Percentiles rank a stretch among this genome's conserved stretches.
Evolutionary conservation across 2,329 filamentous ascomycete genomes (phyloP).

Genomic region (Aureobasidium sp.): DNA sequence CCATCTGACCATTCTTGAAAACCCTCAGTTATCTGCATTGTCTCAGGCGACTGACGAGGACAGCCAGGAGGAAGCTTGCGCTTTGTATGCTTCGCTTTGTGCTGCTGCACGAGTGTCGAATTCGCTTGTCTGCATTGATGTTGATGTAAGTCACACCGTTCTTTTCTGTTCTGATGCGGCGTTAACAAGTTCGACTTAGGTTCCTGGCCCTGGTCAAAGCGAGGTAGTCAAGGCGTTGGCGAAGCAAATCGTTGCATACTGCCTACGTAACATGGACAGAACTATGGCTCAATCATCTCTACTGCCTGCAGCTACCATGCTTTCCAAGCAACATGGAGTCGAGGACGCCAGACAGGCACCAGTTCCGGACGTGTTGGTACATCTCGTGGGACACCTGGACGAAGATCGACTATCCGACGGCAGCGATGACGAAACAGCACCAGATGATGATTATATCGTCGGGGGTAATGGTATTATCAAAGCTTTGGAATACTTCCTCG

Average conservation of each 20-base stretch:
- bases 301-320: conserved; percentile 38
- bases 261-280: conserved; percentile 81
- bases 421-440: conserved; percentile 60
- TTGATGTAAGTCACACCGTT: conserved; percentile 49
- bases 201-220: conserved; percentile 70
- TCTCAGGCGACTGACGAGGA: conserved; percentile 69
- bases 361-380: conserved; percentile 77
- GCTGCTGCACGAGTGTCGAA: conserved; percentile 77
- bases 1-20: conserved; percentile 81
- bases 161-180: not conserved
- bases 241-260: conserved; percentile 92
- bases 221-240: conserved; percentile 88
- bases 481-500: conserved; percentile 80
- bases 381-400: conserved; percentile 69
- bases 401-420: conserved; percentile 38
- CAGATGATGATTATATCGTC: conserved; percentile 91
- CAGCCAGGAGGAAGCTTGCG: conserved; percentile 85
- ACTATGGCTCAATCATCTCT: conserved; percentile 56
- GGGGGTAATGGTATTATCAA: conserved; percentile 93
- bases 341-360: conserved; percentile 48
- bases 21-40: conserved; percentile 61
- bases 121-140: conserved; percentile 80
- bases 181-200: conserved; percentile 20
- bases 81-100: conserved; percentile 84
- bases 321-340: conserved; percentile 35